These are phyloP conservation scores for Trichoderma orchidacearum DNA, from an alignment of 495 filamentous ascomycete species.

Conservation along the genomic window DNA sequence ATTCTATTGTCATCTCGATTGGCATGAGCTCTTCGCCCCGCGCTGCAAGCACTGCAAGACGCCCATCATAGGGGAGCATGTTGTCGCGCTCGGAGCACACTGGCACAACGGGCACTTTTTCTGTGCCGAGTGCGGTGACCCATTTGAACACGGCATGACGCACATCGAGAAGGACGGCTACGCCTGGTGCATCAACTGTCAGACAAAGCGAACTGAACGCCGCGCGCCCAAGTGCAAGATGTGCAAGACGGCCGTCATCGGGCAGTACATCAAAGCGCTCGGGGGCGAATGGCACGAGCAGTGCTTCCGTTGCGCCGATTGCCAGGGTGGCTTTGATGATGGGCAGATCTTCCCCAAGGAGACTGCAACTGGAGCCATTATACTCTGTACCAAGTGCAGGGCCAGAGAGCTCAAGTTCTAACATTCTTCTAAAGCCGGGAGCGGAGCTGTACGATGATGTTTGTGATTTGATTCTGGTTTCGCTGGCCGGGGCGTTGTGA, in stretches of 20 bases:
- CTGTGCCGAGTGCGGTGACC: constrained; percentile 97
- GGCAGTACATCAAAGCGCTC: constrained; percentile 73
- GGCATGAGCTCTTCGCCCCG: constrained; percentile 87
- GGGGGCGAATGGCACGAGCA: constrained; percentile 87
- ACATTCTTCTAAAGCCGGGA: neutral
- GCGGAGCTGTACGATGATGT: neutral
- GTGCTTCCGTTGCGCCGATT: constrained; percentile 69
- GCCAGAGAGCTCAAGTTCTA: constrained; percentile 35
- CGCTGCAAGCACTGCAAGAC: constrained; percentile 95
- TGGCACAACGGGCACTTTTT: constrained; percentile 99
- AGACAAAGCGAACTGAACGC: constrained; percentile 69
- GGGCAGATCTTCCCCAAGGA: constrained; percentile 39
- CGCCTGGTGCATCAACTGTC: constrained; percentile 91
- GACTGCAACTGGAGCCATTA: constrained; percentile 21
- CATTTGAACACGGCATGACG: constrained; percentile 66
- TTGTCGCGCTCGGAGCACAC: constrained; percentile 82
- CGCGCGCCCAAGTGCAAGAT: constrained; percentile 69
- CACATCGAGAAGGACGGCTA: constrained; percentile 99
- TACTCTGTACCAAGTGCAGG: constrained; percentile 36
- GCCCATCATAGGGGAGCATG: constrained; percentile 92
- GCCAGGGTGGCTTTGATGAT: constrained; percentile 37
- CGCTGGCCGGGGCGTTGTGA: constrained; percentile 1
- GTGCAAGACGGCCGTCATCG: constrained; percentile 73
- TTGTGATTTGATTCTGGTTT: constrained; percentile 2
- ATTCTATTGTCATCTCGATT: constrained; percentile 97